These are phyloP conservation scores for Didymella pomorum DNA, from an alignment of 2,329 filamentous ascomycete genomes.

Conservation along the genomic window DNA sequence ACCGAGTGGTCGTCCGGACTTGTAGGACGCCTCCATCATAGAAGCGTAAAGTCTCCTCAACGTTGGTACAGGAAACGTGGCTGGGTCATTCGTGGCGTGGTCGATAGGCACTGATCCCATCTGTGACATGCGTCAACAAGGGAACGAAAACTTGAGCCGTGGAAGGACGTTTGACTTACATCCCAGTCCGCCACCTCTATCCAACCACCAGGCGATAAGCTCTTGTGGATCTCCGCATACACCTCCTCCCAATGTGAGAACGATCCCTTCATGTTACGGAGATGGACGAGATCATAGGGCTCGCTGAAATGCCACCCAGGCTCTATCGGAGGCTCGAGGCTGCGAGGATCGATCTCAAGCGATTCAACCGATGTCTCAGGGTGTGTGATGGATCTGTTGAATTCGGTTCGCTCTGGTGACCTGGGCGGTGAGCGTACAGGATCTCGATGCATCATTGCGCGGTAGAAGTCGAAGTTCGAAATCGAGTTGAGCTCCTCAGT, in stretches of 20 bases:
- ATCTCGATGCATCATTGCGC: constrained; percentile 32
- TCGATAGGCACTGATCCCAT: constrained; percentile 32
- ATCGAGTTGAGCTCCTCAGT: constrained; percentile 37
- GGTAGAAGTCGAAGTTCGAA: constrained; percentile 36
- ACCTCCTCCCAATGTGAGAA: constrained; percentile 58
- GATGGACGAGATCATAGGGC: constrained; percentile 60
- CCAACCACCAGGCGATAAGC: constrained; percentile 56
- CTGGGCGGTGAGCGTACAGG: constrained; percentile 28
- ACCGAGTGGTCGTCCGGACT: constrained; percentile 52
- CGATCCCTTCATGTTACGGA: constrained; percentile 58
- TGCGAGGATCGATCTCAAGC: constrained; percentile 34
- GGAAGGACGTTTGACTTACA: background rate
- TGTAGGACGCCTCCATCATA: constrained; percentile 50
- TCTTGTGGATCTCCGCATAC: constrained; percentile 56
- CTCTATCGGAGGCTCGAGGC: constrained; percentile 31
- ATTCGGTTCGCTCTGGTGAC: constrained; percentile 11
- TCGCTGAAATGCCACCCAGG: constrained; percentile 58
- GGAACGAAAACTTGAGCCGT: background rate
- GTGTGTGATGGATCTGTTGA: constrained; percentile 12
- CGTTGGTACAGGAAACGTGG: constrained; percentile 34
- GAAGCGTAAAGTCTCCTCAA: constrained; percentile 39
- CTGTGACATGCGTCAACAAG: background rate
- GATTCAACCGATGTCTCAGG: constrained; percentile 32
- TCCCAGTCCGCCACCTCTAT: constrained; percentile 58
- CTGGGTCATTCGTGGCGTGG: constrained; percentile 9